Percentiles rank a stretch among this genome's conserved stretches.
Conservation (phyloP, 2,329 filamentous ascomycete genomes). For the Daldinia eschscholtzii region DNA sequence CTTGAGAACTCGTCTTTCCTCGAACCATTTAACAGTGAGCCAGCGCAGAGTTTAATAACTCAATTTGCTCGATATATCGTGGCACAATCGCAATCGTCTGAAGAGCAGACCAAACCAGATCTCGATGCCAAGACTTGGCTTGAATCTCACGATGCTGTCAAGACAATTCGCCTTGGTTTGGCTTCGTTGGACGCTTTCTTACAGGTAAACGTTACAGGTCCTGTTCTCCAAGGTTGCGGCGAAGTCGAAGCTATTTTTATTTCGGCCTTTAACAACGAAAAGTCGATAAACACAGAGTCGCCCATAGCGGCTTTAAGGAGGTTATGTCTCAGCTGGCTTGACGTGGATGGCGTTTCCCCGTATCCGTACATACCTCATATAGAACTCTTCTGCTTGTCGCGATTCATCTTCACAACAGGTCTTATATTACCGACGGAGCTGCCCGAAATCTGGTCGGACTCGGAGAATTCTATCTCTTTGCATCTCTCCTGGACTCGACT, state of each 20-base stretch:
- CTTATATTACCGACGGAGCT: slow-evolving; percentile 39
- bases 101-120: neutral
- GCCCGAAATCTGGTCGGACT: slow-evolving; percentile 51
- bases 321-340: slow-evolving; percentile 74
- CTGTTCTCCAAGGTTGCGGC: slow-evolving; percentile 64
- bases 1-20: slow-evolving; percentile 43
- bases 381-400: slow-evolving; percentile 84
- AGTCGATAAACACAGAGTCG: slow-evolving; percentile 8
- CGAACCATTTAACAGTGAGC: slow-evolving; percentile 33
- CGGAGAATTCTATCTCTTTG: slow-evolving; percentile 53
- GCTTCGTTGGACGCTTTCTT: slow-evolving; percentile 77
- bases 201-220: slow-evolving; percentile 81
- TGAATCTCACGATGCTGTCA: slow-evolving; percentile 7
- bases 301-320: slow-evolving; percentile 44
- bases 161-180: slow-evolving; percentile 62
- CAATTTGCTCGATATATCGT: slow-evolving; percentile 38
- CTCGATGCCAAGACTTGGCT: neutral
- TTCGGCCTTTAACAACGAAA: slow-evolving; percentile 51
- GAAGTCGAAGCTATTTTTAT: slow-evolving; percentile 49
- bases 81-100: slow-evolving; percentile 13
- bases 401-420: slow-evolving; percentile 61
- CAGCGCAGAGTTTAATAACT: slow-evolving; percentile 35
- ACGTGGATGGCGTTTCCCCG: slow-evolving; percentile 85
- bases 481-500: slow-evolving; percentile 71
- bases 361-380: slow-evolving; percentile 87